Conservation (phyloP, 257 asterid genomes). For the Salvia hispanica region DNA sequence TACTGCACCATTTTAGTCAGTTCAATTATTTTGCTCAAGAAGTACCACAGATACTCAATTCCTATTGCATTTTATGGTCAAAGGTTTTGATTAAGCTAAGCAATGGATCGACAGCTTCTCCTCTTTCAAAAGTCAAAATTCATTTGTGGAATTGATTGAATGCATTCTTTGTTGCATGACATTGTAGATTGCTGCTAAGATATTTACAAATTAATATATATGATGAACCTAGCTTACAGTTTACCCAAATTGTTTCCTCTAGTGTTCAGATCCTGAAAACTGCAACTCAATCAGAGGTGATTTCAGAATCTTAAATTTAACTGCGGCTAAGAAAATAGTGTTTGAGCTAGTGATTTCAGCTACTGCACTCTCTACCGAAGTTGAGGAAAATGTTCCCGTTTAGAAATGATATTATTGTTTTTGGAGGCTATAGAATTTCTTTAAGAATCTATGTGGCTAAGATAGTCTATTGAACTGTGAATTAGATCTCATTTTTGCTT, state of each 20-base stretch:
- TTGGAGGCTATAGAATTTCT: not conserved
- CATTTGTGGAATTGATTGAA: constrained; percentile 6
- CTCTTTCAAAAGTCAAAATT: not conserved
- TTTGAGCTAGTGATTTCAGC: constrained; percentile 13
- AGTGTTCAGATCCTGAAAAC: not conserved
- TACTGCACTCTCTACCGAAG: not conserved
- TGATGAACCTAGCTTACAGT: not conserved
- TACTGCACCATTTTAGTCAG: constrained; percentile 11
- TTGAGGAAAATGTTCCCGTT: not conserved
- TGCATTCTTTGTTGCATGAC: constrained; percentile 9
- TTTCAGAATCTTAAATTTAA: not conserved
- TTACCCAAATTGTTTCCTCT: not conserved
- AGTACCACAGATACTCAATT: not conserved
- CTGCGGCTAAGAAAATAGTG: constrained; percentile 1
- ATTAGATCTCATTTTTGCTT: constrained; percentile 9
- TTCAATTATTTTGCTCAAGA: constrained; percentile 12
- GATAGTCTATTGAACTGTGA: constrained; percentile 6
- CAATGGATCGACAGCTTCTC: not conserved
- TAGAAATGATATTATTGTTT: not conserved
- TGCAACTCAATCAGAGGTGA: constrained; percentile 1
- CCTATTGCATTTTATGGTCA: constrained; percentile 11
- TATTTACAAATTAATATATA: not conserved
- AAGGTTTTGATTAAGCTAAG: constrained; percentile 10
- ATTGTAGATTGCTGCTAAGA: not conserved
- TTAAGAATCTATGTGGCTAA: not conserved